Evolutionary conservation across 805 yeast genomes (phyloP), one percentile per base, ranked within the genome.

Genomic region (Barnettozyma pratensis): DNA sequence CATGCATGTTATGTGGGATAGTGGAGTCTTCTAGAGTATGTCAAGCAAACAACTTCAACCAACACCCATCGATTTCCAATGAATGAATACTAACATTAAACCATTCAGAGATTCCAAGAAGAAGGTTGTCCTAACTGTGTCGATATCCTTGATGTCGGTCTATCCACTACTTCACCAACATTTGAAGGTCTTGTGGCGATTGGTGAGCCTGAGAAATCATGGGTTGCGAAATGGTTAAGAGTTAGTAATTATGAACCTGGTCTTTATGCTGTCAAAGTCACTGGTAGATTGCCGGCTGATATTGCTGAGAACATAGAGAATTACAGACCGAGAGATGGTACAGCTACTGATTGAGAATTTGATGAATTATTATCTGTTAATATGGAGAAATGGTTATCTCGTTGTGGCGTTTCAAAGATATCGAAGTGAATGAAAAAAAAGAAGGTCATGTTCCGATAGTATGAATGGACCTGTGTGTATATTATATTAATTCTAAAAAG

Each of bases 111-210:
- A 60, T 94, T 94, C 65, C 80, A 86, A 44, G 83, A 82, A 49
- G 80, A 80, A 19, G 98, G 98, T 6, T 92, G 99, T 68, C 98
- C 99, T 11, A 92, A 92, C 73, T 92, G 99, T 70, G 98, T 89
- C 61, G 82, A 91, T 46, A 80, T 92, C 30, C 75, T 92, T 60
- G 90, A 86, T 56, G 83, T 83, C 51, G 97, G 94, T 60, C 96
- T 90, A 45, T 81, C 85, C 19, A 79, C 88, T 36, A 94, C 98
- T 6, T 89, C 97, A 19, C 98, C 98, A 37, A 81, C 96, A 0
- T 92, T 90, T 64, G 99, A 92, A 71, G 99, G 99, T 0, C 72
- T 87, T 34, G 96, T 92, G 5, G 97, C 97, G 3, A 75, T 89
- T 53, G 89, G 95, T 43, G 90, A 85, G 51, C 89, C 92, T 44